Base-by-base conservation (phyloP, 148 eudicot species). In the Diospyros kaki region DNA sequence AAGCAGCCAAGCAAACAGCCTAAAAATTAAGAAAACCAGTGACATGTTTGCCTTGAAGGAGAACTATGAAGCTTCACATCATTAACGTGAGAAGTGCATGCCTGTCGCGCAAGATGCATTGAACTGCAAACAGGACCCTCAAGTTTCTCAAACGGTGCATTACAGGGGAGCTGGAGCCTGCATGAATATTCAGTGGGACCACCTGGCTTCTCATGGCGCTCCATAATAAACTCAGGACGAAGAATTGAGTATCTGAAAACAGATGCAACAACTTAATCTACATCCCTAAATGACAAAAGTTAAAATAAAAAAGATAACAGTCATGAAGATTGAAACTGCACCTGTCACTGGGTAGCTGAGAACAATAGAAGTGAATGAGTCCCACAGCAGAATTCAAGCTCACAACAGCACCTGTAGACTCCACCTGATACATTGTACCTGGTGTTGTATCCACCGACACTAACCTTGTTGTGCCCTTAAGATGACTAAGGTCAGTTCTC, bases 371-470 rank as follows among this genome's bases (percentile, higher is more conserved):
- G 82, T 95, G 97, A 58, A 92, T 75, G 14, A 95, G 97, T 53
- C 98, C 97, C 81, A 95, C 98, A 68, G 98, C 96, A 81, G 98
- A 95, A 84, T 92, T 95, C 77, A 92, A 86, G 87, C 98, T 95
- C 82, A 95, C 98, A 81, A 91, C 86, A 77, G 98, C 98, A 72
- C 98, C 98, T 69, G 98, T 95, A 51, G 98, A 87, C 85, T 93
- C 88, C 76, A 95, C 97, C 80, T 89, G 89, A 78, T 95, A 95
- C 77, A 95, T 85, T 51, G 94, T 75, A 73, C 83, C 94, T 43
- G 90, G 84, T 69, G 77, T 71, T 58, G 80, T 62, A 67, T 92
- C 91, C 66, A 75, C 88, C 50, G 95, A 87, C 59, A 88, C 80
- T 59, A 89, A 79, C 71, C 85, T 85, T 76, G 94, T 75, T 52